Percentiles rank a stretch among this genome's conserved stretches.
Conservation (phyloP, 1,284 basidiomycete species). For the Ganoderma leucocontextum region DNA sequence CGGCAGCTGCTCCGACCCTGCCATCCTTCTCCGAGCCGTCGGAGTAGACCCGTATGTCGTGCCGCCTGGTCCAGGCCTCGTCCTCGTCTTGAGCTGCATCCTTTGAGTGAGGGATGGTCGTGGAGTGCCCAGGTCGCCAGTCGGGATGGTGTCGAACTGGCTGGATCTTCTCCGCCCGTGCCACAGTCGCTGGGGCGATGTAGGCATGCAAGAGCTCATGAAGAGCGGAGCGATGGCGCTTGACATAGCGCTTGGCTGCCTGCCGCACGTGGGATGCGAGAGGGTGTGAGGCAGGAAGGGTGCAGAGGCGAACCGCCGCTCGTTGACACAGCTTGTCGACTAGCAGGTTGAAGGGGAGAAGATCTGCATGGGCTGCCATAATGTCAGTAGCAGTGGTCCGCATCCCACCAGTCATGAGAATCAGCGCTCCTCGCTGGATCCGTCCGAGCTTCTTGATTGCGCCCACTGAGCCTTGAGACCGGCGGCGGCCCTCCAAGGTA, state of each 20-base stretch:
- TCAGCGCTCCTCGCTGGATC: conserved; percentile 45
- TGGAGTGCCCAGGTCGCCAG: conserved; percentile 5
- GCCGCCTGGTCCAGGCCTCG: neutral
- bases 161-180: conserved; percentile 27
- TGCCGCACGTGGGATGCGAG: conserved; percentile 23
- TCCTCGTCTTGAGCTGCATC: conserved; percentile 6
- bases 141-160: conserved; percentile 20
- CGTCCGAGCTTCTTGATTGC: conserved; percentile 24
- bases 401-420: conserved; percentile 46
- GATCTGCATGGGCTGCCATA: conserved; percentile 42
- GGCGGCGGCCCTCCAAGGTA: conserved; percentile 12
- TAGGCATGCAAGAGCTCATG: neutral
- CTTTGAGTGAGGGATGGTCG: conserved; percentile 6
- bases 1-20: conserved; percentile 12
- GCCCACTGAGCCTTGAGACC: conserved; percentile 30
- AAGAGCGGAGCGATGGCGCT: neutral
- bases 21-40: conserved; percentile 32
- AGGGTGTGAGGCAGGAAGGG: conserved; percentile 45
- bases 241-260: neutral
- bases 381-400: conserved; percentile 43
- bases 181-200: neutral
- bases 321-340: conserved; percentile 40
- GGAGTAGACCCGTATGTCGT: conserved; percentile 21
- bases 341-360: conserved; percentile 42
- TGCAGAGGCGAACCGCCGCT: conserved; percentile 41